Conservation (phyloP, 176 grass and related monocot genomes). For the Saccharum spontaneum region DNA sequence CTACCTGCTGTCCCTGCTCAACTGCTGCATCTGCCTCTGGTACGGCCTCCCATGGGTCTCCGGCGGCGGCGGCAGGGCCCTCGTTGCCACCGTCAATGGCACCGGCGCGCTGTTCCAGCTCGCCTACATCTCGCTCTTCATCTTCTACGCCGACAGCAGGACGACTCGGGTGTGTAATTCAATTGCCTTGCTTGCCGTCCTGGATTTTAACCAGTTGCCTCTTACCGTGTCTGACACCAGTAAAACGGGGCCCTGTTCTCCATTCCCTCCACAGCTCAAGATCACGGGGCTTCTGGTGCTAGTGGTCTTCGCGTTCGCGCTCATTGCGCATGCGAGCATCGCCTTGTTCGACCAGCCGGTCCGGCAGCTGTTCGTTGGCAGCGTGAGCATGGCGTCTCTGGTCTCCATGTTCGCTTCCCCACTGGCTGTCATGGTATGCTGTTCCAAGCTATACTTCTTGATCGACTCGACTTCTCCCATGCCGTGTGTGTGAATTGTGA, state of each 20-base stretch:
- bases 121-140: conserved; percentile 67
- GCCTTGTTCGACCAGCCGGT: conserved; percentile 47
- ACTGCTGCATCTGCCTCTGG: conserved; percentile 89
- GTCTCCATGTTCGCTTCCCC: conserved; percentile 89
- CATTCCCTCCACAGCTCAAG: conserved; percentile 45
- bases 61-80: conserved; percentile 44
- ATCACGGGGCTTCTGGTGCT: conserved; percentile 48
- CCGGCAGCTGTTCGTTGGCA: conserved; percentile 61
- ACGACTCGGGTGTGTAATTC: conserved; percentile 33
- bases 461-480: background rate
- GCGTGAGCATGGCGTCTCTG: conserved; percentile 51
- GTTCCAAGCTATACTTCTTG: background rate
- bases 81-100: conserved; percentile 84
- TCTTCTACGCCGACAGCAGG: conserved; percentile 59
- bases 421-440: conserved; percentile 62
- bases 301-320: conserved; percentile 35
- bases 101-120: conserved; percentile 64
- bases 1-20: conserved; percentile 70
- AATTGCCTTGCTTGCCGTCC: background rate
- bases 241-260: background rate
- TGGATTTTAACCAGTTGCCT: background rate
- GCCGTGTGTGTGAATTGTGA: background rate
- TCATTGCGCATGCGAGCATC: conserved; percentile 39
- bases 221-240: background rate
- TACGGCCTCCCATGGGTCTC: conserved; percentile 81